phyloP scores from a whole-genome alignment of 2,329 filamentous ascomycete species.

The Colletotrichum godetiae region DNA sequence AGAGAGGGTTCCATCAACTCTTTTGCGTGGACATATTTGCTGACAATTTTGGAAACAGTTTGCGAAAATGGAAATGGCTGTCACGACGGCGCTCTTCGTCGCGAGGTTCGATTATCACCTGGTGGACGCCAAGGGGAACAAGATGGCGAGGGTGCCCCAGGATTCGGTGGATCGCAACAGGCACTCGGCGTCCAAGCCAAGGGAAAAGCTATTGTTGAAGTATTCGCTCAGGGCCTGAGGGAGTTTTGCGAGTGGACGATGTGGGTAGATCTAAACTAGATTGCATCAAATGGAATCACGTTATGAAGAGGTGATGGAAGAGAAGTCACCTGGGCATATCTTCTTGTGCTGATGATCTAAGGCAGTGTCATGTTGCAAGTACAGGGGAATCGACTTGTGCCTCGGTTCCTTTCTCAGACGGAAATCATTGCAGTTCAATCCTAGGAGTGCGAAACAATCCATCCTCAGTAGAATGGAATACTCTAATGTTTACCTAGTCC shows the following conservation, averaged over 20 bases:
- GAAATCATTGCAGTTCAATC: neutral
- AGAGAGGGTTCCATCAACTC: neutral
- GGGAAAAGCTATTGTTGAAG: slow-evolving; percentile 47
- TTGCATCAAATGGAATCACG: neutral
- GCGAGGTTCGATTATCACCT: slow-evolving; percentile 60
- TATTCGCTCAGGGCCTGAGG: too few species aligned
- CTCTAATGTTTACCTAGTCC: too few species aligned
- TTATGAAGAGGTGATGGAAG: neutral
- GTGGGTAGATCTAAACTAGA: neutral
- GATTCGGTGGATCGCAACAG: slow-evolving; percentile 47
- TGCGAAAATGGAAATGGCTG: slow-evolving; percentile 63
- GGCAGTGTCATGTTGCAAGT: neutral
- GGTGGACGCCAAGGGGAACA: slow-evolving; percentile 51
- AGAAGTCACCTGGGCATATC: neutral
- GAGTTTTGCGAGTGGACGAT: neutral
- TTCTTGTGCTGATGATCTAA: too few species aligned
- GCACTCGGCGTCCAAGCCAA: slow-evolving; percentile 52
- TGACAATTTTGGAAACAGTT: slow-evolving; percentile 46
- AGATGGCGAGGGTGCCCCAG: slow-evolving; percentile 41
- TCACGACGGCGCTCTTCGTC: slow-evolving; percentile 61
- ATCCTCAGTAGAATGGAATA: too few species aligned
- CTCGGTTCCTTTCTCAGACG: neutral
- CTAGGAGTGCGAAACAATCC: too few species aligned
- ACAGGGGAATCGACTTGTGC: neutral
- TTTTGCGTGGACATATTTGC: neutral